A percentile compares a stretch with the other conserved stretches of the same genome.
phyloP scores from a whole-genome alignment of 2,329 filamentous ascomycete genomes.

The Calonectria crousiana region DNA sequence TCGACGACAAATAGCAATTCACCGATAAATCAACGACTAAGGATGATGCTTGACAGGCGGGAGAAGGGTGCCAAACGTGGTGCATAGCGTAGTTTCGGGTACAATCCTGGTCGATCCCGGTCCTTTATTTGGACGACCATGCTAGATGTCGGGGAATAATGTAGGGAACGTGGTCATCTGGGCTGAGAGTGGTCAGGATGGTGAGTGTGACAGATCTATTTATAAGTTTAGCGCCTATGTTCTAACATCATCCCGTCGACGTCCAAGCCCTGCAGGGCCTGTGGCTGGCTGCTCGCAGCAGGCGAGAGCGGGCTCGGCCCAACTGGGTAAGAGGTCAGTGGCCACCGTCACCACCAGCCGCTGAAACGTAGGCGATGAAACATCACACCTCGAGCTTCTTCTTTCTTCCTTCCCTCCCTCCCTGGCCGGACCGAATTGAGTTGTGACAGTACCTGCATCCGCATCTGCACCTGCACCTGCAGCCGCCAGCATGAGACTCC shows the following conservation, averaged over 20 bases:
- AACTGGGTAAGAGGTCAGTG: constrained; percentile 27
- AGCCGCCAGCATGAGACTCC: constrained; percentile 37
- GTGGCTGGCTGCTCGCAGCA: not conserved
- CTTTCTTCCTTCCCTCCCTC: not conserved
- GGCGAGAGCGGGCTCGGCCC: constrained; percentile 12
- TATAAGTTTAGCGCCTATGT: not conserved
- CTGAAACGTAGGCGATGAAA: constrained; percentile 26
- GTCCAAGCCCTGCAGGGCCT: not conserved
- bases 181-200: constrained; percentile 8
- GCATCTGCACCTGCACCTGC: not conserved
- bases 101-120: constrained; percentile 14
- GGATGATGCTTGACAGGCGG: not conserved
- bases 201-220: constrained; percentile 11
- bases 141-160: constrained; percentile 1
- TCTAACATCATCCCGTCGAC: not conserved
- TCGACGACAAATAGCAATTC: not conserved
- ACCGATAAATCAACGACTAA: not conserved
- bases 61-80: not conserved
- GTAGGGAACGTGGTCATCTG: not conserved
- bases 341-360: constrained; percentile 21
- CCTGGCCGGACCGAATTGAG: not conserved
- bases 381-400: constrained; percentile 8
- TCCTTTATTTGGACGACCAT: constrained; percentile 20
- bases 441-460: constrained; percentile 18
- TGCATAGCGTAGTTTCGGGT: constrained; percentile 13